These are phyloP conservation scores for Tuber melanosporum DNA, from an alignment of 495 filamentous ascomycete species.

Conservation along the genomic window DNA sequence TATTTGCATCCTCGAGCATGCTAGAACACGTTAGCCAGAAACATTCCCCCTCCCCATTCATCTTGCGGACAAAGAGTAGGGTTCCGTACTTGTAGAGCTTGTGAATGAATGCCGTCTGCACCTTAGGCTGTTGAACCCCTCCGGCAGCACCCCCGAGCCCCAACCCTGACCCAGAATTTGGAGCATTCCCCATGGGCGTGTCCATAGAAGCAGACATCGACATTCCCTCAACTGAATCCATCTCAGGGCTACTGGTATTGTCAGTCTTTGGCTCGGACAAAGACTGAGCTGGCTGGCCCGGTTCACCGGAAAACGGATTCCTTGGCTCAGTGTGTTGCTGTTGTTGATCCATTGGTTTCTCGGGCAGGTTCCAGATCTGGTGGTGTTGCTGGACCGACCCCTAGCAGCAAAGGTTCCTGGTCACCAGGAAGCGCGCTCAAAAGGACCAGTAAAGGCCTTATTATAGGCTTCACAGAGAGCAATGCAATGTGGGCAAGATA, in stretches of 20 bases:
- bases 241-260: constrained; percentile 40
- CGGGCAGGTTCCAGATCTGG: constrained; percentile 24
- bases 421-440: background rate
- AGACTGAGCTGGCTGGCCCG: constrained; percentile 34
- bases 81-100: constrained; percentile 92
- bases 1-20: constrained; percentile 90
- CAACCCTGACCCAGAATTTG: constrained; percentile 40
- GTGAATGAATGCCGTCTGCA: constrained; percentile 99
- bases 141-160: constrained; percentile 61
- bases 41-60: constrained; percentile 1
- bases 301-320: constrained; percentile 39
- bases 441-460: background rate
- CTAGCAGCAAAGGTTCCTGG: background rate
- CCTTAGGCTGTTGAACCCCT: constrained; percentile 90
- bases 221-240: constrained; percentile 39
- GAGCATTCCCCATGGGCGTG: constrained; percentile 45
- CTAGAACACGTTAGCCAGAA: constrained; percentile 50
- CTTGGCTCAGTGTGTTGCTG: constrained; percentile 36
- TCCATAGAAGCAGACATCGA: constrained; percentile 45
- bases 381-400: constrained; percentile 10
- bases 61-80: constrained; percentile 12
- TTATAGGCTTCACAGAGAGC: background rate
- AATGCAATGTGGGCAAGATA: background rate
- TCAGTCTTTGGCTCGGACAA: constrained; percentile 34
- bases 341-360: constrained; percentile 34